Evolutionary conservation across 495 filamentous ascomycete species (phyloP), one percentile per base, ranked within the genome.

Genomic region (Extremus antarcticus): DNA sequence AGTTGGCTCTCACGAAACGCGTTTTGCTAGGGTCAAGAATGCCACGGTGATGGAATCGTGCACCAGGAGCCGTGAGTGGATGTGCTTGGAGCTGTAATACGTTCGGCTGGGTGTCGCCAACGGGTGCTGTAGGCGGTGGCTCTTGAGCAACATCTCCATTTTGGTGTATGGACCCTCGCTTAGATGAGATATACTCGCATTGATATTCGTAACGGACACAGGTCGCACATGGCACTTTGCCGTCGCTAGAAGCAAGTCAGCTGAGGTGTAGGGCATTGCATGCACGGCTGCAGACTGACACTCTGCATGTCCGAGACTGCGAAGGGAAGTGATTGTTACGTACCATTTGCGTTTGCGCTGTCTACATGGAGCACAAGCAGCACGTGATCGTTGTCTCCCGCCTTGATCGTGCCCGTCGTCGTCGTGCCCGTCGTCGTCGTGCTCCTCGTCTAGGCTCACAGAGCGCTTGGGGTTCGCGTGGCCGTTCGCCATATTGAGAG

Each of bases 301-400:
- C n/a, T n/a, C n/a, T n/a, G n/a, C n/a, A n/a, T n/a, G n/a, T n/a
- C n/a, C n/a, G n/a, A n/a, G n/a, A n/a, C n/a, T n/a, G n/a, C n/a
- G n/a, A n/a, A n/a, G n/a, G n/a, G n/a, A n/a, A n/a, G n/a, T n/a
- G n/a, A n/a, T n/a, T n/a, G n/a, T n/a, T 16, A 40, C 32, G 10
- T 40, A 52, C 50, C 76, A 78, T 63, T 75, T 77, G 7, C 75
- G 57, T 50, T 79, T 79, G 1, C 76, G 68, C 23, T 71, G 64
- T 0, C 73, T 66, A 49, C 76, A 79, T 15, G 76, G 74, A 1
- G 66, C 58, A 56, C 76, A 79, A 13, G 76, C 76, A 2, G 69
- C 53, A 9, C 69, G 63, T 4, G 64, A 56, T n/a, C 67, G 60
- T 47, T 68, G 61, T 0, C 67, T 59, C 3, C 59, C 59, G 4